Conservation (phyloP, 352 stramenopile genomes). For the Phytophthora sp. region DNA sequence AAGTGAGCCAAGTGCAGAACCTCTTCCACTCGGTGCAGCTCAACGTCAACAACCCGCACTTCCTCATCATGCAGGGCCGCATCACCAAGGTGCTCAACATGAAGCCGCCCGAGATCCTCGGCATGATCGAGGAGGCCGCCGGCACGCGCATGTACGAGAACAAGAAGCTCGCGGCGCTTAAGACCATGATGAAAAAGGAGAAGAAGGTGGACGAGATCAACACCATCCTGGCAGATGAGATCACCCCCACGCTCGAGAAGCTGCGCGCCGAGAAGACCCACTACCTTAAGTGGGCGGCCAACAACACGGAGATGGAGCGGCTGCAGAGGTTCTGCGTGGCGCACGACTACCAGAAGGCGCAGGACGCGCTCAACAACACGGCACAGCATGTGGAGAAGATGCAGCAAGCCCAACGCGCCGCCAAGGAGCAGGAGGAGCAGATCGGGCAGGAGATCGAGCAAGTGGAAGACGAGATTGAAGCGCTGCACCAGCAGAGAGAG, state of each 20-base stretch:
- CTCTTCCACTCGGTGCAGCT: conserved; percentile 99
- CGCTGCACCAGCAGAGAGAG: conserved; percentile 75
- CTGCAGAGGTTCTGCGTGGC: conserved; percentile 98
- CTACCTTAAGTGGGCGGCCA: conserved; percentile 98
- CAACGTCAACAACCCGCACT: conserved; percentile 99
- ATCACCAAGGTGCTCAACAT: conserved; percentile 99
- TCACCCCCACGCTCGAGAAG: conserved; percentile 99
- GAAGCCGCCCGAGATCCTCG: conserved; percentile 99
- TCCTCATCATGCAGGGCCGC: conserved; percentile 99
- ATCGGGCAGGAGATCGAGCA: conserved; percentile 72
- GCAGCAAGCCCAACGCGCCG: conserved; percentile 85
- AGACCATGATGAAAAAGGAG: conserved; percentile 99
- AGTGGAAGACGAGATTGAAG: conserved; percentile 87
- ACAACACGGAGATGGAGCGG: conserved; percentile 98
- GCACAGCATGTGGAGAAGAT: conserved; percentile 90
- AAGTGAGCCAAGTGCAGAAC: conserved; percentile 98
- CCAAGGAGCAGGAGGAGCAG: conserved; percentile 52
- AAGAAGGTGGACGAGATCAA: conserved; percentile 99
- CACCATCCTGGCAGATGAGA: conserved; percentile 97
- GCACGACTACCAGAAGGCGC: conserved; percentile 92
- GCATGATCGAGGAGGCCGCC: conserved; percentile 99
- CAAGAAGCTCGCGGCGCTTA: conserved; percentile 97
- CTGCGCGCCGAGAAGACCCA: conserved; percentile 96
- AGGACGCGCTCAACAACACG: conserved; percentile 87
- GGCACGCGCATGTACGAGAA: conserved; percentile 99